Evolutionary conservation across 1,139 yeast species (phyloP).

Genomic region (Yamadazyma jaroonii): DNA sequence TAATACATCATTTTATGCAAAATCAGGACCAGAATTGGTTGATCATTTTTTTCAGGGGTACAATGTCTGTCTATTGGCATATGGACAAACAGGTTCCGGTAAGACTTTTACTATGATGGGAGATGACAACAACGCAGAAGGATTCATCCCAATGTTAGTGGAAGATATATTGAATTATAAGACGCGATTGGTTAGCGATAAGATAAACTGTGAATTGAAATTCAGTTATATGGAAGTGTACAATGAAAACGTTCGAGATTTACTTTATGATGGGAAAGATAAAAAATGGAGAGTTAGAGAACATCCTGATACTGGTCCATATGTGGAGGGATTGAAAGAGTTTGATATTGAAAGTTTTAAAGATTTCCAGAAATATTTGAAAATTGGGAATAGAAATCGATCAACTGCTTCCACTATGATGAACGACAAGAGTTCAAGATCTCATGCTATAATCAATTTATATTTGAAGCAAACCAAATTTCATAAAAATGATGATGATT

Average conservation of each 20-base stretch:
- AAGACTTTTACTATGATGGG: constrained; percentile 81
- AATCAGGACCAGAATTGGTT: constrained; percentile 57
- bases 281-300: constrained; percentile 53
- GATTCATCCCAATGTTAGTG: constrained; percentile 61
- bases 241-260: constrained; percentile 66
- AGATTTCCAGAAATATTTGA: constrained; percentile 44
- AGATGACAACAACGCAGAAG: constrained; percentile 30
- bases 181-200: constrained; percentile 36
- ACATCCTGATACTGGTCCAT: constrained; percentile 62
- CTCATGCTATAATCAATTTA: constrained; percentile 75
- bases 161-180: constrained; percentile 48
- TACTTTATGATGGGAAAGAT: constrained; percentile 26
- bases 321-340: constrained; percentile 62
- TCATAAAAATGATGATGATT: constrained; percentile 10
- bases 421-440: constrained; percentile 69
- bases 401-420: constrained; percentile 68
- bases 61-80: constrained; percentile 73
- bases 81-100: constrained; percentile 77
- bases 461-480: constrained; percentile 55
- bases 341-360: constrained; percentile 38
- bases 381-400: constrained; percentile 48
- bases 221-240: constrained; percentile 70
- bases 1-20: constrained; percentile 49
- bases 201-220: constrained; percentile 51
- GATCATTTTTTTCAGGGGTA: constrained; percentile 65